phyloP scores from a whole-genome alignment of 495 filamentous ascomycete genomes.

The Evernia prunastri region DNA sequence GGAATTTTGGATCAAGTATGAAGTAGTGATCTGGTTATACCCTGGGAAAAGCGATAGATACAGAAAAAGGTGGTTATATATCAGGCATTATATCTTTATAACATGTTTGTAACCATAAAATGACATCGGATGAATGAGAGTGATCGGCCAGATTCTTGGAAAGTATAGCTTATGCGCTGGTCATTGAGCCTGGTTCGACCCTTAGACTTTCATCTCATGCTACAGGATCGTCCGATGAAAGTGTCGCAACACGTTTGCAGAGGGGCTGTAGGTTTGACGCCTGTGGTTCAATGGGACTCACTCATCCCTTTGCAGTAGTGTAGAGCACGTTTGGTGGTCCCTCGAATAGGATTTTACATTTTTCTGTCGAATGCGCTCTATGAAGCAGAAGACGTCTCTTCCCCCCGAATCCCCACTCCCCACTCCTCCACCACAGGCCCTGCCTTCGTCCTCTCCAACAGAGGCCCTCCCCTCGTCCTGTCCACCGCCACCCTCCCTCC shows the following conservation, averaged over 20 bases:
- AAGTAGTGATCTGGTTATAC: constrained; percentile 10
- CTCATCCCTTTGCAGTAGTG: background rate
- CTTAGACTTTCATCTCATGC: background rate
- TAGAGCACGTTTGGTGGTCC: background rate
- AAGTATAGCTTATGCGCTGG: background rate
- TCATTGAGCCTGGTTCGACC: background rate
- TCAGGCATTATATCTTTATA: background rate
- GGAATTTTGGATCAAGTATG: background rate
- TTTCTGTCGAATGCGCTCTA: background rate
- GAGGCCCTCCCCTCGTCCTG: background rate
- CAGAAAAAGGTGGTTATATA: background rate
- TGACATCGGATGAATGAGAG: background rate
- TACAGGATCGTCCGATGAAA: background rate
- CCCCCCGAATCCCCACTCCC: background rate
- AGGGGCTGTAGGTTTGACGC: background rate
- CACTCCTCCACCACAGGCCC: background rate
- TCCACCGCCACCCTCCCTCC: background rate
- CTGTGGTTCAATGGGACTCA: background rate
- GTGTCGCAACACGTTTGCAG: background rate
- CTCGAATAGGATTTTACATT: background rate
- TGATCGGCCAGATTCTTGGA: background rate
- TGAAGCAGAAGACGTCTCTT: background rate
- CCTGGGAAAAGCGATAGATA: background rate
- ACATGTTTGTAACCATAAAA: background rate
- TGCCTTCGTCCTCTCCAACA: background rate